Conservation (phyloP, 305 asterid species). For the Fraxinus greggii region DNA sequence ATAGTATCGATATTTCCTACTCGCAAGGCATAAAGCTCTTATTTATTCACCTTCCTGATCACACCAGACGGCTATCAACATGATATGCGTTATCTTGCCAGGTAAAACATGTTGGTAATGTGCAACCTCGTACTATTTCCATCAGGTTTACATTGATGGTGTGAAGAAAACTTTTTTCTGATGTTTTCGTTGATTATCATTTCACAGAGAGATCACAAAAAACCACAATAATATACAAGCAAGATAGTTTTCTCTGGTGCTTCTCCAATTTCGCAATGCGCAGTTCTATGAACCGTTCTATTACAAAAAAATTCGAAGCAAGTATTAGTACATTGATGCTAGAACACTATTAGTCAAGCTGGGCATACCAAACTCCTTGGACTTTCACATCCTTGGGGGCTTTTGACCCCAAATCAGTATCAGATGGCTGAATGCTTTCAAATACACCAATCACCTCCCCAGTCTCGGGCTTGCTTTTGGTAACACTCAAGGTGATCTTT, state of each 20-base stretch:
- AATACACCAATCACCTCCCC: conserved; percentile 94
- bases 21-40: neutral
- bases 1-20: neutral
- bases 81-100: neutral
- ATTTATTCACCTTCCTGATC: neutral
- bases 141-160: conserved; percentile 5
- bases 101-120: neutral
- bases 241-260: conserved; percentile 28
- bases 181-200: conserved; percentile 18
- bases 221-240: conserved; percentile 50
- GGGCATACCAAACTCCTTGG: conserved; percentile 95
- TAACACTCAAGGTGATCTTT: conserved; percentile 77
- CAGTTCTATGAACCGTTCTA: conserved; percentile 31
- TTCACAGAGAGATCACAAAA: neutral
- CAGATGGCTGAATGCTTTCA: conserved; percentile 95
- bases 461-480: conserved; percentile 80
- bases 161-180: neutral
- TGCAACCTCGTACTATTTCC: neutral
- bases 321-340: conserved; percentile 23
- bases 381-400: conserved; percentile 92
- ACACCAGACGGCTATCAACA: neutral
- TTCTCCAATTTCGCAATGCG: conserved; percentile 33
- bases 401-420: conserved; percentile 92
- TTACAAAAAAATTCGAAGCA: conserved; percentile 47
- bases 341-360: conserved; percentile 53